A percentile compares a stretch with the other conserved stretches of the same genome.
phyloP scores from a whole-genome alignment of 2,329 filamentous ascomycete genomes.

The Colletotrichum limetticola region DNA sequence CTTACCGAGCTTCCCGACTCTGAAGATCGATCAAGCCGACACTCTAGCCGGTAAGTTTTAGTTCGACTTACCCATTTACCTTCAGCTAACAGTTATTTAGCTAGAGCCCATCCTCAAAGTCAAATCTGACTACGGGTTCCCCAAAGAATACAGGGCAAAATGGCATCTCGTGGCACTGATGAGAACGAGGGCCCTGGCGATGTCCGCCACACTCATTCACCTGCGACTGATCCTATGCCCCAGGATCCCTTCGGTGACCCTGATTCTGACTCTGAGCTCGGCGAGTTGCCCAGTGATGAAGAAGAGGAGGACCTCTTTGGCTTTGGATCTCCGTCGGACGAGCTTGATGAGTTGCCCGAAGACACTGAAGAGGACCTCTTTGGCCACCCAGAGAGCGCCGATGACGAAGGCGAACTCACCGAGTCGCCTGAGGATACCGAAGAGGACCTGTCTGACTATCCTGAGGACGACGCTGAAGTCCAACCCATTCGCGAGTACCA shows the following conservation, averaged over 20 bases:
- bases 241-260: not conserved
- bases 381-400: no score
- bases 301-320: not conserved
- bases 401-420: no score
- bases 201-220: conserved; percentile 8
- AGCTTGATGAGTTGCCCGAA: no score
- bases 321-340: no score
- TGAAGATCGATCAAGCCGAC: not conserved
- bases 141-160: not conserved
- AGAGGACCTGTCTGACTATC: not conserved
- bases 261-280: not conserved
- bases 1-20: not conserved
- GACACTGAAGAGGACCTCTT: no score
- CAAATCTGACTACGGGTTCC: not conserved
- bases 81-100: not conserved
- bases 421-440: not conserved
- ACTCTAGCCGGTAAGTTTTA: not conserved
- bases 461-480: not conserved
- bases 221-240: not conserved
- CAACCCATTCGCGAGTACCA: not conserved
- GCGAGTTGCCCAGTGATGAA: not conserved
- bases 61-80: not conserved
- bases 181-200: not conserved
- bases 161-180: not conserved
- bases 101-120: not conserved